phyloP scores from a whole-genome alignment of 108 stramenopile species.

The Fragilaria crotonensis region DNA sequence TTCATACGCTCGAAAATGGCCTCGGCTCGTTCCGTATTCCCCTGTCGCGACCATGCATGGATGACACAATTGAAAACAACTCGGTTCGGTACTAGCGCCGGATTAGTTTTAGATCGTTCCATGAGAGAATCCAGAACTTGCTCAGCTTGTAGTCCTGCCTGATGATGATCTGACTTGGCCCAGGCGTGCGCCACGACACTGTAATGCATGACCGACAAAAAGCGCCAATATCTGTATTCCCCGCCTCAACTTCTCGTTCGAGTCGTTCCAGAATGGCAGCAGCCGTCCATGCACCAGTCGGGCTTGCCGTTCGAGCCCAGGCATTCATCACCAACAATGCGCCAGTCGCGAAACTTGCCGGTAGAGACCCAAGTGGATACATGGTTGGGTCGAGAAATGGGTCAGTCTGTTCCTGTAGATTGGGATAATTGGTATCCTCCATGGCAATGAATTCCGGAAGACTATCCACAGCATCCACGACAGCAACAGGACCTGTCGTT shows the following conservation, averaged over 20 bases:
- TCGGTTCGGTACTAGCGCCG: constrained; percentile 22
- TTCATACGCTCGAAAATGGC: constrained; percentile 15
- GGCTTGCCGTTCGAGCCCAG: constrained; percentile 36
- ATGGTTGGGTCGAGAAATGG: not conserved
- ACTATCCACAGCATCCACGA: too few relatives aligned
- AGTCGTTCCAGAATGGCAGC: constrained; percentile 45
- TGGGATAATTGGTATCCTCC: too few relatives aligned
- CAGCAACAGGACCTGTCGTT: too few relatives aligned
- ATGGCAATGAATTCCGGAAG: too few relatives aligned
- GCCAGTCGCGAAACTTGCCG: not conserved
- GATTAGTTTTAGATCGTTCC: not conserved
- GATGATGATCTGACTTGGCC: constrained; percentile 51
- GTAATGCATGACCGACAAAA: constrained; percentile 46
- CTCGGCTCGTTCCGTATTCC: constrained; percentile 12
- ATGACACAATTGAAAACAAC: constrained; percentile 41
- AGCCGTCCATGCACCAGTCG: constrained; percentile 40
- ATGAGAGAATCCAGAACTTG: constrained; percentile 27
- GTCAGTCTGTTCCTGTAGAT: not conserved
- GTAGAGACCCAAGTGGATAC: not conserved
- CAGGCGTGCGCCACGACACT: too few relatives aligned
- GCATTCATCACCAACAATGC: constrained; percentile 23
- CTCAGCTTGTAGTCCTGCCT: constrained; percentile 46
- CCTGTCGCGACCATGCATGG: constrained; percentile 33
- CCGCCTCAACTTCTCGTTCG: constrained; percentile 41
- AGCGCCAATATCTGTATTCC: constrained; percentile 35